A percentile compares a stretch with the other conserved stretches of the same genome.
These are phyloP conservation scores for Alternaria consortialis DNA, from an alignment of 2,329 filamentous ascomycete genomes.

Conservation along the genomic window DNA sequence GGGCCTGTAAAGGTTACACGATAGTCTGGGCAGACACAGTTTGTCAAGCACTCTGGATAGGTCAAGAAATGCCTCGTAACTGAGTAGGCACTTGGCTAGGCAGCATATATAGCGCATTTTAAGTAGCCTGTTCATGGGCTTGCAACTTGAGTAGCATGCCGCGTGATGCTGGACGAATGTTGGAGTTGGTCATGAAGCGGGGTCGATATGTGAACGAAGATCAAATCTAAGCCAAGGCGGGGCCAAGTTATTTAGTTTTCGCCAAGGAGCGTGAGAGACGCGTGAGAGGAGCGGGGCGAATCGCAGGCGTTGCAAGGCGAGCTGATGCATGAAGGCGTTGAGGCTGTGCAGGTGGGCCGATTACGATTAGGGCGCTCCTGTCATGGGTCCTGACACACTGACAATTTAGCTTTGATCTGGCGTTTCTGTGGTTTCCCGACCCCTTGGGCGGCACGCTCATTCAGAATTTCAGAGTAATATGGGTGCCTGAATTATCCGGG, in stretches of 20 bases:
- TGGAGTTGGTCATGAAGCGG: conserved; percentile 15
- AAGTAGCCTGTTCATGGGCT: not conserved
- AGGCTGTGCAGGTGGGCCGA: conserved; percentile 40
- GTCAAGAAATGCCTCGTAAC: conserved; percentile 20
- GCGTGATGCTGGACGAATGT: conserved; percentile 8
- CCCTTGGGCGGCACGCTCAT: conserved; percentile 7
- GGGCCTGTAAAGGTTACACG: conserved; percentile 28
- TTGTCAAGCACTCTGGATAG: conserved; percentile 9
- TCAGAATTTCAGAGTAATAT: not conserved
- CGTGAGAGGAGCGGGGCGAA: conserved; percentile 30
- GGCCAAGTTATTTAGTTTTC: conserved; percentile 23
- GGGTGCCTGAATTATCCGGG: conserved; percentile 17
- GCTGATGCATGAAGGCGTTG: conserved; percentile 41
- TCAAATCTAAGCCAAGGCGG: conserved; percentile 12
- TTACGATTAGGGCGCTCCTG: conserved; percentile 16
- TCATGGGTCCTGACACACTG: conserved; percentile 25
- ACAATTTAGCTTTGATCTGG: conserved; percentile 12
- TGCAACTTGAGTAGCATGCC: not conserved
- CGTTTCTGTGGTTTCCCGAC: conserved; percentile 5
- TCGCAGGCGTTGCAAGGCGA: conserved; percentile 22
- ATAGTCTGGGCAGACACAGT: conserved; percentile 14
- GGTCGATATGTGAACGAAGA: conserved; percentile 11
- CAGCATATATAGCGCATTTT: conserved; percentile 12
- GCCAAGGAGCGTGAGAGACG: conserved; percentile 21
- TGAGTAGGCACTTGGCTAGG: conserved; percentile 16